Evolutionary conservation across 257 asterid species (phyloP).

Genomic region (Asclepias syriaca): DNA sequence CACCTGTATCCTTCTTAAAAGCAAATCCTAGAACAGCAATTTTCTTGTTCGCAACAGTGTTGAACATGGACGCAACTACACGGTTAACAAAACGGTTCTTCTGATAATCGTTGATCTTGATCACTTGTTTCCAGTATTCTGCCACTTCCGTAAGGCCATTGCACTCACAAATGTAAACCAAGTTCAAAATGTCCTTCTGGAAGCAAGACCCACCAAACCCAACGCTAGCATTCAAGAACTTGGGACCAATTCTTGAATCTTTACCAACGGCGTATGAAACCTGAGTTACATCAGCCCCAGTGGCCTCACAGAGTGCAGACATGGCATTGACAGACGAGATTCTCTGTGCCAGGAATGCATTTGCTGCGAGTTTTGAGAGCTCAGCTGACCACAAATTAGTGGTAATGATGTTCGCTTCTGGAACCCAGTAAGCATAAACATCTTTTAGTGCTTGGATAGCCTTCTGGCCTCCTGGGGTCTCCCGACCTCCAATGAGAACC

Average conservation of each 20-base stretch:
- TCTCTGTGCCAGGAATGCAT: constrained; percentile 90
- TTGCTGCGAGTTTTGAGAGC: constrained; percentile 90
- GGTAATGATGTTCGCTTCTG: constrained; percentile 60
- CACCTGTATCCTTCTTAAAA: constrained; percentile 83
- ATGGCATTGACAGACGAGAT: constrained; percentile 90
- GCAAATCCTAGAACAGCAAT: constrained; percentile 75
- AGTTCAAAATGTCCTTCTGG: constrained; percentile 83
- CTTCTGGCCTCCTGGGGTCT: constrained; percentile 73
- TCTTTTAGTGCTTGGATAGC: constrained; percentile 61
- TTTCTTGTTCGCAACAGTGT: constrained; percentile 81
- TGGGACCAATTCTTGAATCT: constrained; percentile 75
- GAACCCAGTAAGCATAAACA: constrained; percentile 88
- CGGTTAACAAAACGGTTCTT: constrained; percentile 79
- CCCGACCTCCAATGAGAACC: constrained; percentile 88
- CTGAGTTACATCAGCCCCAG: constrained; percentile 76
- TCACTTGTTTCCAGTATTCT: constrained; percentile 85
- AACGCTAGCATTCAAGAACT: constrained; percentile 78
- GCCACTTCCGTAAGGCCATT: constrained; percentile 85
- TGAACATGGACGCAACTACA: constrained; percentile 72
- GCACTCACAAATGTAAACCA: constrained; percentile 87
- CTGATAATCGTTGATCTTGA: constrained; percentile 80
- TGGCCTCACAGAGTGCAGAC: constrained; percentile 90
- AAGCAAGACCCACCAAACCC: constrained; percentile 92
- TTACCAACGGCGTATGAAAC: constrained; percentile 75
- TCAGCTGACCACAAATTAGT: constrained; percentile 90